These are phyloP conservation scores for Paramyrothecium sp. DNA, from an alignment of 2,329 filamentous ascomycete species.

Conservation along the genomic window DNA sequence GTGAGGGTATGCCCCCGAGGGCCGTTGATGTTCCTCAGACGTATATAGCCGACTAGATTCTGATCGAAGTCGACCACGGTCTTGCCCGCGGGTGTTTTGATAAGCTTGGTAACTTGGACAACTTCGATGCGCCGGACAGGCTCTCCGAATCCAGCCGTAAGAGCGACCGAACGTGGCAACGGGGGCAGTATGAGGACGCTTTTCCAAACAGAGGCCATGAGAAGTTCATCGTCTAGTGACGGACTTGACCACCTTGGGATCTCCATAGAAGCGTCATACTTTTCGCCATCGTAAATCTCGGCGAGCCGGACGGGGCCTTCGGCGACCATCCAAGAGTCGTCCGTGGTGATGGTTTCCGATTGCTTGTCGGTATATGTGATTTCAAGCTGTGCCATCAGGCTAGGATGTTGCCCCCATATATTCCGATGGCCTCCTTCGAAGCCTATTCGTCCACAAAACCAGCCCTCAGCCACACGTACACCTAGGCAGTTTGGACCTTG, in stretches of 20 bases:
- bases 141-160: constrained; percentile 40
- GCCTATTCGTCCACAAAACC: constrained; percentile 41
- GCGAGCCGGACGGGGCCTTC: constrained; percentile 30
- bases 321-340: constrained; percentile 35
- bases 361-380: constrained; percentile 30
- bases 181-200: constrained; percentile 7
- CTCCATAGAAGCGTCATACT: constrained; percentile 39
- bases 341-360: constrained; percentile 26
- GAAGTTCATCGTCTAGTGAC: background rate
- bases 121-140: constrained; percentile 38
- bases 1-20: constrained; percentile 37
- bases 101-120: constrained; percentile 25
- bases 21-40: constrained; percentile 32
- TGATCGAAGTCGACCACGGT: constrained; percentile 54
- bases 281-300: constrained; percentile 53
- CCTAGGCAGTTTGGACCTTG: constrained; percentile 11
- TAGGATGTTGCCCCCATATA: constrained; percentile 36
- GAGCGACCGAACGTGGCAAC: constrained; percentile 9
- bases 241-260: constrained; percentile 13
- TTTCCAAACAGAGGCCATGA: constrained; percentile 8
- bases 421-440: constrained; percentile 21
- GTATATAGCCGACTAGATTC: constrained; percentile 53
- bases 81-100: constrained; percentile 37
- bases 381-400: constrained; percentile 36
- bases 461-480: constrained; percentile 39